A percentile compares a stretch with the other conserved stretches of the same genome.
Conservation (phyloP, 371 early-diverging fungal species). For the Rhizopus delemar region DNA sequence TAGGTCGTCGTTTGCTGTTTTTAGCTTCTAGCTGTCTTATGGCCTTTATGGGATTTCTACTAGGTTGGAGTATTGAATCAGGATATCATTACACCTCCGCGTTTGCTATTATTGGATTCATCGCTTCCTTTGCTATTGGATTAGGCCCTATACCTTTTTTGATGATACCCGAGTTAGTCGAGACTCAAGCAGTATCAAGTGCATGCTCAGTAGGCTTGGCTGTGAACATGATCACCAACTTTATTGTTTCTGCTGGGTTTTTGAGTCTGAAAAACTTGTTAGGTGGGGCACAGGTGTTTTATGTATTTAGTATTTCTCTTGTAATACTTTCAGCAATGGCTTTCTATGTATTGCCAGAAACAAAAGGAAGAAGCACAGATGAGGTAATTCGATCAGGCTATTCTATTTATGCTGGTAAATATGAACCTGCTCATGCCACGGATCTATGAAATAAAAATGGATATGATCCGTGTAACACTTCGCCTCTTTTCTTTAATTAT, state of each 20-base stretch:
- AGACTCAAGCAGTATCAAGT: slow-evolving; percentile 66
- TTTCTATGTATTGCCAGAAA: slow-evolving; percentile 75
- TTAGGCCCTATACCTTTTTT: slow-evolving; percentile 88
- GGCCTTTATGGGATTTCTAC: slow-evolving; percentile 53
- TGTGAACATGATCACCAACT: slow-evolving; percentile 75
- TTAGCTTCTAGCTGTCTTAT: slow-evolving; percentile 67
- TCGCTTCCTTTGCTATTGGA: slow-evolving; percentile 88
- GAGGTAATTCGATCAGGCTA: slow-evolving; percentile 49
- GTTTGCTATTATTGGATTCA: slow-evolving; percentile 71
- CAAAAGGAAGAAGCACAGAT: slow-evolving; percentile 66
- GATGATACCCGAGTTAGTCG: slow-evolving; percentile 83
- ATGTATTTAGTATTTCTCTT: slow-evolving; percentile 65
- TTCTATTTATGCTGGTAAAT: slow-evolving; percentile 31
- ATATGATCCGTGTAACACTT: no score
- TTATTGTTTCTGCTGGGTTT: slow-evolving; percentile 70
- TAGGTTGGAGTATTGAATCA: slow-evolving; percentile 63
- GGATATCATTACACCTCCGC: slow-evolving; percentile 60
- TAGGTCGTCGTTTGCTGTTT: slow-evolving; percentile 81
- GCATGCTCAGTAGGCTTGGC: slow-evolving; percentile 73
- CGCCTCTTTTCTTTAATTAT: no score
- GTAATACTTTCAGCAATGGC: slow-evolving; percentile 49
- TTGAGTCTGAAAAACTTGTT: slow-evolving; percentile 58
- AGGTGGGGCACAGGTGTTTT: slow-evolving; percentile 67
- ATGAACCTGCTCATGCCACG: slow-evolving; percentile 12
- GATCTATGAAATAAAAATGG: neutral